These are phyloP conservation scores for Evansstolkia leycettana DNA, from an alignment of 495 filamentous ascomycete species.

Conservation along the genomic window DNA sequence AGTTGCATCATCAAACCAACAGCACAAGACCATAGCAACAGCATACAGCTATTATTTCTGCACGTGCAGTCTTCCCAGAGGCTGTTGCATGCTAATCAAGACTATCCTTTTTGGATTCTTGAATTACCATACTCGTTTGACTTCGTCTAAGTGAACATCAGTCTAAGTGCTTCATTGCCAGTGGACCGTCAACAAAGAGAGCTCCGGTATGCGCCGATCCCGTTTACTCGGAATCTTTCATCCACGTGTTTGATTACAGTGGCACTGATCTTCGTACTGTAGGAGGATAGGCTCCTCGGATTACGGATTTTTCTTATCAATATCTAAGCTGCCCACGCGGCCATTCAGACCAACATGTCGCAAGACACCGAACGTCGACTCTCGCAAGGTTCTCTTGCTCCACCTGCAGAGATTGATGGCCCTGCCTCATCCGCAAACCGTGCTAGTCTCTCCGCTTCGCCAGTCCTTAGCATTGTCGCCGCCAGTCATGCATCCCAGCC, in stretches of 20 bases:
- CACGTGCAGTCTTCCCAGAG: too few relatives aligned
- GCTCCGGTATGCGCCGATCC: background rate
- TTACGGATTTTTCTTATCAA: background rate
- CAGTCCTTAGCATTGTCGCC: constrained; percentile 21
- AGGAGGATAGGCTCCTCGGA: constrained; percentile 10
- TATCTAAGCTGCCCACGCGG: constrained; percentile 2
- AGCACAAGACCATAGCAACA: too few relatives aligned
- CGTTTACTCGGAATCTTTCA: background rate
- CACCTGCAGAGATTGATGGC: constrained; percentile 26
- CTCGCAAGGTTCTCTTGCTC: constrained; percentile 27
- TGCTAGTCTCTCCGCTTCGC: constrained; percentile 29
- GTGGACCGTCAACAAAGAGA: background rate
- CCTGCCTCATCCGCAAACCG: constrained; percentile 25
- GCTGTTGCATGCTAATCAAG: too few relatives aligned
- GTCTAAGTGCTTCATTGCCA: background rate
- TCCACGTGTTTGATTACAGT: background rate
- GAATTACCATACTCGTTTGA: too few relatives aligned
- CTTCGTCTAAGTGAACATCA: too few relatives aligned
- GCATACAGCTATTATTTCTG: too few relatives aligned
- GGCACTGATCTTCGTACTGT: constrained; percentile 7
- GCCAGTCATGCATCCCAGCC: constrained; percentile 18
- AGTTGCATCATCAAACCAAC: background rate
- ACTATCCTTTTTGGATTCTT: too few relatives aligned
- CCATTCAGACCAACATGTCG: constrained; percentile 20
- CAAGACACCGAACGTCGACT: constrained; percentile 15